Conservation (phyloP, 306 rosid species). For the Astragalus glycyphyllos region DNA sequence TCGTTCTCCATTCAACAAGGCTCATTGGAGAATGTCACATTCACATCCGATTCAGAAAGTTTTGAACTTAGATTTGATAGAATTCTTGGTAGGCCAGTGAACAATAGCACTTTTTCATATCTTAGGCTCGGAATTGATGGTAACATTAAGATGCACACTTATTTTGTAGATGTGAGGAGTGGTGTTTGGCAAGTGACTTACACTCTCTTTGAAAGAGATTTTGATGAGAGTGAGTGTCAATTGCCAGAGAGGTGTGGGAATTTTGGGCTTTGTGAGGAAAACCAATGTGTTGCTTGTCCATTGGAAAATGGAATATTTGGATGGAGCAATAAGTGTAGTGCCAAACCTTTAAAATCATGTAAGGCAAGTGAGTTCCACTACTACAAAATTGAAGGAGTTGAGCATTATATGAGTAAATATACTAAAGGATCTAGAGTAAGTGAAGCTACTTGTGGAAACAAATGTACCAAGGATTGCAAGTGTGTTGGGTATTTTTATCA, state of each 20-base stretch:
- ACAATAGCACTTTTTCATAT: conserved; percentile 62
- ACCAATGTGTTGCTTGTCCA: conserved; percentile 75
- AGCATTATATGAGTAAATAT: conserved; percentile 70
- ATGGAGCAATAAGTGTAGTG: conserved; percentile 62
- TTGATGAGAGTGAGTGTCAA: conserved; percentile 67
- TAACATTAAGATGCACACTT: conserved; percentile 63
- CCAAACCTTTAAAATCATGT: conserved; percentile 52
- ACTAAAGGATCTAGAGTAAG: conserved; percentile 44
- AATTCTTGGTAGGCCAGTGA: conserved; percentile 64
- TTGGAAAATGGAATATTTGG: conserved; percentile 57
- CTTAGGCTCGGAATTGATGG: conserved; percentile 83
- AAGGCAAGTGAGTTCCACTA: conserved; percentile 50
- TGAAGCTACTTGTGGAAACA: conserved; percentile 54
- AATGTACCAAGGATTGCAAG: conserved; percentile 62
- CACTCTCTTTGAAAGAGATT: conserved; percentile 46
- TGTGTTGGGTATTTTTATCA: conserved; percentile 67
- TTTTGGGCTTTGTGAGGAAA: conserved; percentile 63
- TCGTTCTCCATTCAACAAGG: conserved; percentile 38
- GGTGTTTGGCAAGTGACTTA: conserved; percentile 65
- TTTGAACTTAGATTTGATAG: conserved; percentile 45
- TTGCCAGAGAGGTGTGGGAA: conserved; percentile 61
- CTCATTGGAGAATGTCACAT: conserved; percentile 43
- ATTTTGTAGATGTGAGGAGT: conserved; percentile 45
- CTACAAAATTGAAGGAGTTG: conserved; percentile 64
- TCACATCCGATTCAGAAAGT: conserved; percentile 41